Evolutionary conservation across 352 stramenopile genomes (phyloP).

Genomic region (Pythium aristosporum): DNA sequence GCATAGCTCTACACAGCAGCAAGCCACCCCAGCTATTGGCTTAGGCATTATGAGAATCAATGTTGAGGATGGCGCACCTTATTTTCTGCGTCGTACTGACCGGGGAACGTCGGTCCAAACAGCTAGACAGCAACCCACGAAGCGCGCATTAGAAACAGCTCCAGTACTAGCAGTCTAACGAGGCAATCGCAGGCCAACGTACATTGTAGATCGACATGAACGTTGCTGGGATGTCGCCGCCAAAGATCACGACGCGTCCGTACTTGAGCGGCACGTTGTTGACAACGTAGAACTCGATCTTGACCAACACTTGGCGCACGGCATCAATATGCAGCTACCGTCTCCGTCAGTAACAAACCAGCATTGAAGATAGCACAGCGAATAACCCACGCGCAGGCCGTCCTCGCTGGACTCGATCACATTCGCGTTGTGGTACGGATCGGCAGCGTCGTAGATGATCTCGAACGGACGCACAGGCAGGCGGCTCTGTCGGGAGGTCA

Average conservation of each 20-base stretch:
- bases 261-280: constrained; percentile 80
- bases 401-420: constrained; percentile 72
- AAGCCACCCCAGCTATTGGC: neutral
- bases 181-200: constrained; percentile 6
- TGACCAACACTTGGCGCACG: constrained; percentile 61
- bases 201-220: constrained; percentile 91
- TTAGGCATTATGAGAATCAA: neutral
- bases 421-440: constrained; percentile 63
- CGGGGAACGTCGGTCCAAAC: constrained; percentile 84
- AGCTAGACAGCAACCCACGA: constrained; percentile 35
- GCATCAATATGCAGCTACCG: constrained; percentile 66
- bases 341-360: neutral
- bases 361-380: neutral
- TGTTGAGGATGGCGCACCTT: constrained; percentile 36
- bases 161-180: neutral
- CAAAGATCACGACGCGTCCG: constrained; percentile 81
- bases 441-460: constrained; percentile 67
- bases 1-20: constrained; percentile 57
- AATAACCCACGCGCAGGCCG: constrained; percentile 45
- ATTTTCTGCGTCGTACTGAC: constrained; percentile 59
- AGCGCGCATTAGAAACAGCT: neutral
- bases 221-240: constrained; percentile 68
- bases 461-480: constrained; percentile 72
- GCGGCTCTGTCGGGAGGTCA: constrained; percentile 34
- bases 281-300: constrained; percentile 80